These are phyloP conservation scores for Anacardium occidentale DNA, from an alignment of 345 rosid species.

Conservation along the genomic window DNA sequence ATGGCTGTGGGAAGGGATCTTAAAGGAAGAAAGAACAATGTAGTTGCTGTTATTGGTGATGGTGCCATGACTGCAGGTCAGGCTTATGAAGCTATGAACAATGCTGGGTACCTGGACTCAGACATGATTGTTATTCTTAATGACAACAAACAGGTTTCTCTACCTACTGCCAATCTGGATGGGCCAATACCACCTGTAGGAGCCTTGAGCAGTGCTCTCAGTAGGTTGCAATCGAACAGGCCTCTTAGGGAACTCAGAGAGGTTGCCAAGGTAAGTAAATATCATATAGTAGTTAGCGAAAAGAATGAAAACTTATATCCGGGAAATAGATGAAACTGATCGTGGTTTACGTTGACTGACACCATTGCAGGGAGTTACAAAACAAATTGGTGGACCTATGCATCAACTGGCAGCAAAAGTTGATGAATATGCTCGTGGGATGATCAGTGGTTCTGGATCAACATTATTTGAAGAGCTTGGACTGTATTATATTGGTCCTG, in stretches of 20 bases:
- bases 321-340: conserved; percentile 12
- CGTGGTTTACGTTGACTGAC: conserved; percentile 11
- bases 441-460: conserved; percentile 96
- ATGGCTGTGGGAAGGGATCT: conserved; percentile 97
- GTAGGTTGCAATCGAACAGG: conserved; percentile 85
- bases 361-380: conserved; percentile 78
- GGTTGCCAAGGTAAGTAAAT: conserved; percentile 78
- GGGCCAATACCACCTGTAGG: conserved; percentile 98
- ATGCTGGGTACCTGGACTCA: conserved; percentile 91
- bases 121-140: conserved; percentile 97
- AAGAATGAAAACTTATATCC: not conserved
- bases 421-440: conserved; percentile 96
- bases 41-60: conserved; percentile 86
- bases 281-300: not conserved
- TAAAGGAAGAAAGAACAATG: conserved; percentile 68
- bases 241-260: conserved; percentile 95
- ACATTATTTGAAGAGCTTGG: conserved; percentile 97
- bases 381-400: conserved; percentile 89
- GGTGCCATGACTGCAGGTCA: conserved; percentile 99
- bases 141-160: conserved; percentile 95
- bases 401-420: conserved; percentile 95
- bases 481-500: conserved; percentile 94
- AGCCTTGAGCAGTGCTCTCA: conserved; percentile 96
- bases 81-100: conserved; percentile 99
- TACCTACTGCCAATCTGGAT: conserved; percentile 91